Evolutionary conservation across 2,329 filamentous ascomycete genomes (phyloP).

Genomic region (Fusarium dimerum): DNA sequence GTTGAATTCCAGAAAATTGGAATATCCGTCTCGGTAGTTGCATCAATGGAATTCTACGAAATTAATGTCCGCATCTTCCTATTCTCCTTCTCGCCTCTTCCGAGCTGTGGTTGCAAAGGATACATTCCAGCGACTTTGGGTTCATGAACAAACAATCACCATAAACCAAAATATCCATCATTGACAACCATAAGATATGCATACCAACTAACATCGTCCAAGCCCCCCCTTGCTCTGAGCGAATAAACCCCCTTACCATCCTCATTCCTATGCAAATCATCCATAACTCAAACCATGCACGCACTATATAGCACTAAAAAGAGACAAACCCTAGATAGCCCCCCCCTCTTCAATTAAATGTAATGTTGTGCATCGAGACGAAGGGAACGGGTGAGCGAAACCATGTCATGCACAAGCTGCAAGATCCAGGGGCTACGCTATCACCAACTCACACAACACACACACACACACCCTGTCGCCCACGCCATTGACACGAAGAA

Average conservation of each 20-base stretch:
- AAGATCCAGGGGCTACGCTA: conserved; percentile 13
- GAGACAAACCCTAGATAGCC: background rate
- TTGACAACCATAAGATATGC: too few relatives aligned
- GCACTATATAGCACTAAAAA: background rate
- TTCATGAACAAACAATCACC: background rate
- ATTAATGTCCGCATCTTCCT: too few relatives aligned
- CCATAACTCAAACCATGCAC: background rate
- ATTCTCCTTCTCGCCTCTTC: too few relatives aligned
- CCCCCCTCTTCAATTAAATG: background rate
- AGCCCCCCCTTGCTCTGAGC: background rate
- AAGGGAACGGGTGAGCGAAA: background rate
- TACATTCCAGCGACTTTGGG: too few relatives aligned
- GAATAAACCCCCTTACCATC: too few relatives aligned
- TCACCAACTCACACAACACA: conserved; percentile 2
- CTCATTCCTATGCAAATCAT: background rate
- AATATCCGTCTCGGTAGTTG: background rate
- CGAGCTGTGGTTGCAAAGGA: too few relatives aligned
- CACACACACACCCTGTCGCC: conserved; percentile 1
- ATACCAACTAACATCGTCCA: too few relatives aligned
- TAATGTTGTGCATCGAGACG: background rate
- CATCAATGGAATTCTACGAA: background rate
- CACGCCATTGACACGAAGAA: too few relatives aligned
- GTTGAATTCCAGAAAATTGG: background rate
- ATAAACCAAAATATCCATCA: too few relatives aligned
- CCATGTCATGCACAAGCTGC: conserved; percentile 8